phyloP scores from a whole-genome alignment of 768 basidiomycete species.

The Tylopilus plumbeoviolaceoides region DNA sequence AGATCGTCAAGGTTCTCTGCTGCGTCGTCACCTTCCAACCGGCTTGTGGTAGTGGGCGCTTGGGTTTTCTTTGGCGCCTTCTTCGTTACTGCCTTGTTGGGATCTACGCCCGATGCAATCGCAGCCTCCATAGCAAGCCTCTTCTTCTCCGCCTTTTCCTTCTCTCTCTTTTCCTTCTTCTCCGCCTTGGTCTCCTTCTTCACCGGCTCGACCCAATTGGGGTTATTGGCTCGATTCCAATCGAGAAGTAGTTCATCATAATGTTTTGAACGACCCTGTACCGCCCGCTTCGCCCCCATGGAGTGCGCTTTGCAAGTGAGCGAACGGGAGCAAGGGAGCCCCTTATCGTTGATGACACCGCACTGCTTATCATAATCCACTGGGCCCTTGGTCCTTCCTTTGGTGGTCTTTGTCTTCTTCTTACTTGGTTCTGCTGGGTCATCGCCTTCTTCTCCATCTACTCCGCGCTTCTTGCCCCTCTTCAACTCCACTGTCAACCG shows the following conservation, averaged over 20 bases:
- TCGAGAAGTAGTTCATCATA: slow-evolving; percentile 90
- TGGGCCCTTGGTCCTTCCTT: slow-evolving; percentile 79
- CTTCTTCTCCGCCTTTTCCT: slow-evolving; percentile 82
- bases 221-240: slow-evolving; percentile 86
- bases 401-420: slow-evolving; percentile 80
- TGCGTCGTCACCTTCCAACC: slow-evolving; percentile 54
- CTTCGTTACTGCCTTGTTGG: slow-evolving; percentile 44
- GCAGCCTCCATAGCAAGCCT: slow-evolving; percentile 66
- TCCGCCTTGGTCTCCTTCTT: slow-evolving; percentile 85
- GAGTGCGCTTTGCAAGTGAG: slow-evolving; percentile 98
- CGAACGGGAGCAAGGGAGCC: slow-evolving; percentile 87
- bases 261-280: slow-evolving; percentile 74
- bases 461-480: slow-evolving; percentile 77
- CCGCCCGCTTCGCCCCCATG: slow-evolving; percentile 93
- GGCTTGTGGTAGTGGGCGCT: slow-evolving; percentile 46
- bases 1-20: slow-evolving; percentile 73
- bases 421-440: slow-evolving; percentile 64
- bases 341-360: slow-evolving; percentile 96
- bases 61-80: slow-evolving; percentile 64
- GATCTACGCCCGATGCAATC: slow-evolving; percentile 53
- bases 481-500: slow-evolving; percentile 33
- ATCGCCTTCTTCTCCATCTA: slow-evolving; percentile 63
- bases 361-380: slow-evolving; percentile 91
- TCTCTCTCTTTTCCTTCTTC: slow-evolving; percentile 79
- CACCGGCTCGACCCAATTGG: slow-evolving; percentile 84